phyloP scores from a whole-genome alignment of 2,329 filamentous ascomycete genomes.

The Neofusicoccum laricinum region DNA sequence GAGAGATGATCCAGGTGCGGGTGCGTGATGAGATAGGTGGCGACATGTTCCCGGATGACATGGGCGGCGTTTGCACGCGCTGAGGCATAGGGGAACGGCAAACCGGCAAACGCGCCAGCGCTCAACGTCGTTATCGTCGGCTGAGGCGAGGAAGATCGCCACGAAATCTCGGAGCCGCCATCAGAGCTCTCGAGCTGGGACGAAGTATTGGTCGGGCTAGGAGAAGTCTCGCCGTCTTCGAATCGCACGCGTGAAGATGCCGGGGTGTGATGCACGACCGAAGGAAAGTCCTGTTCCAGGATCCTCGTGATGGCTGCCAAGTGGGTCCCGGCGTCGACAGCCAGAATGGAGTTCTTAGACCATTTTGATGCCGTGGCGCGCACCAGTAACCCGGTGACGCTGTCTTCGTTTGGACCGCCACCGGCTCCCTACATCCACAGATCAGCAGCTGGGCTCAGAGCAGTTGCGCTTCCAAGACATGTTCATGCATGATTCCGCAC shows the following conservation, averaged over 20 bases:
- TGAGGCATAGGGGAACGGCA: slow-evolving; percentile 65
- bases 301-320: slow-evolving; percentile 81
- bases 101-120: slow-evolving; percentile 73
- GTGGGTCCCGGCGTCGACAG: slow-evolving; percentile 92
- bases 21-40: slow-evolving; percentile 90
- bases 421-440: slow-evolving; percentile 66
- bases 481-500: slow-evolving; percentile 2
- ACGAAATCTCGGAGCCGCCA: slow-evolving; percentile 4
- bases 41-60: slow-evolving; percentile 74
- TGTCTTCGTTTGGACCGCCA: slow-evolving; percentile 86
- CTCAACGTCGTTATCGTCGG: slow-evolving; percentile 56
- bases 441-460: slow-evolving; percentile 14
- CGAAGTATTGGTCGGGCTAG: slow-evolving; percentile 13
- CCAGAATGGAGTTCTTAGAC: slow-evolving; percentile 77
- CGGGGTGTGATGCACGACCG: slow-evolving; percentile 27
- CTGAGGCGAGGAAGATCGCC: slow-evolving; percentile 3
- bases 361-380: slow-evolving; percentile 76
- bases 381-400: slow-evolving; percentile 84
- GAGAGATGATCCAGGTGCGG: slow-evolving; percentile 95
- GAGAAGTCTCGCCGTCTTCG: slow-evolving; percentile 7
- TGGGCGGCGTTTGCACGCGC: slow-evolving; percentile 76
- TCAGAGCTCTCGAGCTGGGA: slow-evolving; percentile 6
- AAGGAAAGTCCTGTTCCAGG: slow-evolving; percentile 58
- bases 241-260: not conserved
- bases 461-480: not conserved